Percentiles rank a stretch among this genome's conserved stretches.
Conservation (phyloP, 257 asterid genomes). For the Sherardia arvensis region DNA sequence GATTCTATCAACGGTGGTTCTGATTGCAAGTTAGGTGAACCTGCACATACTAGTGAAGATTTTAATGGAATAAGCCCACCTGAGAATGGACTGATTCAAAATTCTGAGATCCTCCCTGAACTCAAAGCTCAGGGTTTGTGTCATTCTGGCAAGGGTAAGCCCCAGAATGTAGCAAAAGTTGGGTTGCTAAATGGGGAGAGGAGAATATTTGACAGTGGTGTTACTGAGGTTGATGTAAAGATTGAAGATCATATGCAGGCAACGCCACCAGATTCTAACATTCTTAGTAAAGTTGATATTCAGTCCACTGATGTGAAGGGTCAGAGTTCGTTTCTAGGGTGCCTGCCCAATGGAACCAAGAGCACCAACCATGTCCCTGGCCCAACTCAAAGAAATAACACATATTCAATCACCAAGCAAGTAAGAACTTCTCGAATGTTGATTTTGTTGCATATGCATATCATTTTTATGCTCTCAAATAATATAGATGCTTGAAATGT, state of each 20-base stretch:
- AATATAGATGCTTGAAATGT: background rate
- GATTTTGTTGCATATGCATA: background rate
- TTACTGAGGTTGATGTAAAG: slow-evolving; percentile 18
- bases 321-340: slow-evolving; percentile 10
- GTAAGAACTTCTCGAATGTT: slow-evolving; percentile 22
- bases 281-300: slow-evolving; percentile 19
- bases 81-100: slow-evolving; percentile 12
- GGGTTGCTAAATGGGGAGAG: slow-evolving; percentile 8
- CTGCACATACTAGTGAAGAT: slow-evolving; percentile 6
- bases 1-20: slow-evolving; percentile 13
- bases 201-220: slow-evolving; percentile 8
- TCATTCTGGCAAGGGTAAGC: slow-evolving; percentile 10
- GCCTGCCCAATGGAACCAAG: slow-evolving; percentile 16
- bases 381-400: slow-evolving; percentile 23
- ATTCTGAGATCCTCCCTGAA: slow-evolving; percentile 4
- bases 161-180: slow-evolving; percentile 5
- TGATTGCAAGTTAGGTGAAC: slow-evolving; percentile 6
- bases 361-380: slow-evolving; percentile 9
- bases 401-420: slow-evolving; percentile 19
- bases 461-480: background rate
- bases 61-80: slow-evolving; percentile 11
- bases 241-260: slow-evolving; percentile 35
- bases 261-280: slow-evolving; percentile 57
- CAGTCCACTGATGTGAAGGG: slow-evolving; percentile 7
- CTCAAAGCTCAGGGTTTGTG: slow-evolving; percentile 11